Conservation (phyloP, 129 eudicot genomes). For the Centaurea solstitialis region DNA sequence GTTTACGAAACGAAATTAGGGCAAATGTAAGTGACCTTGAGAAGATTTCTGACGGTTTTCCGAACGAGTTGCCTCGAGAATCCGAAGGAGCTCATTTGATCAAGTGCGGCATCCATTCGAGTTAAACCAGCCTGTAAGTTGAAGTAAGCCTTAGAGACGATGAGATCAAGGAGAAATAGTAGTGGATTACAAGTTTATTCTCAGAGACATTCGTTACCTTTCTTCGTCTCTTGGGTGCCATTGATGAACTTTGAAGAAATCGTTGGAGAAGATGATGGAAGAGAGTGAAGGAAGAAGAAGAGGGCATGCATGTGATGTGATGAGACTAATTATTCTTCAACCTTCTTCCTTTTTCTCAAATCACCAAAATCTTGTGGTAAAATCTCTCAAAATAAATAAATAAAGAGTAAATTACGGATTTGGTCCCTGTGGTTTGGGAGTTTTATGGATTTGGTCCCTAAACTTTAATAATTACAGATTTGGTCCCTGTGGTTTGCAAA, state of each 20-base stretch:
- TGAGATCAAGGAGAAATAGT: neutral
- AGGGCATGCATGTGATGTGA: neutral
- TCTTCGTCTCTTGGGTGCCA: constrained; percentile 23
- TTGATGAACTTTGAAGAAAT: neutral
- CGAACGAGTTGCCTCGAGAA: constrained; percentile 17
- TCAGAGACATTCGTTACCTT: neutral
- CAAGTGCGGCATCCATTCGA: constrained; percentile 35
- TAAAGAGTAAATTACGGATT: no score
- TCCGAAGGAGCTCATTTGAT: constrained; percentile 14
- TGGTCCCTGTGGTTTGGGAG: no score
- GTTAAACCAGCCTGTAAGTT: constrained; percentile 14
- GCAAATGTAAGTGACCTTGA: constrained; percentile 7
- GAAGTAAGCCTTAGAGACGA: neutral
- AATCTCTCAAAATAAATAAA: no score
- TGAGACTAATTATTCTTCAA: neutral
- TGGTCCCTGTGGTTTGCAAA: no score
- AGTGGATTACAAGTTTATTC: neutral
- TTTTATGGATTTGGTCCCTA: no score
- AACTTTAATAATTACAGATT: no score
- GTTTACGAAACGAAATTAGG: neutral
- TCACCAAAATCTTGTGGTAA: neutral
- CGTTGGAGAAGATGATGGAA: neutral
- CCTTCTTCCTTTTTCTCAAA: neutral
- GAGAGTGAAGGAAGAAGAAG: neutral
- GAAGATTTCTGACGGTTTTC: constrained; percentile 18